phyloP scores from a whole-genome alignment of 352 stramenopile species.

The Phytopythium aichiense region DNA sequence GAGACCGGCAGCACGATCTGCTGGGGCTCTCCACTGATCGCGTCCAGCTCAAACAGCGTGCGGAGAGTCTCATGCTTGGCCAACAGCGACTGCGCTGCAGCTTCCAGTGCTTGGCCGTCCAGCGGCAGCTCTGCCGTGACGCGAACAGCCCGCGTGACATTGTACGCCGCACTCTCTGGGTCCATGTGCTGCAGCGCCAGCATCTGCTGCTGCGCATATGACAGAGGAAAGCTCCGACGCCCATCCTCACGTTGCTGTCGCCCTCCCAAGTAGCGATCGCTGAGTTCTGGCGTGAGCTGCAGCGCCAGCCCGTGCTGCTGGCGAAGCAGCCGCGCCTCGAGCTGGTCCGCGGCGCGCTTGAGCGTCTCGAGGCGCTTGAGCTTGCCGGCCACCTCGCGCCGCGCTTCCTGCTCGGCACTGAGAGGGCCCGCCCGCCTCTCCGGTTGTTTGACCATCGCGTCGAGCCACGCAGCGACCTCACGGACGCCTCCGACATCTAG shows the following conservation, averaged over 20 bases:
- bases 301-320: not conserved
- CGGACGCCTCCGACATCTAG: not conserved
- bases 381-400: not conserved
- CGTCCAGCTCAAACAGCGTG: constrained; percentile 30
- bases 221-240: constrained; percentile 14
- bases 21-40: constrained; percentile 23
- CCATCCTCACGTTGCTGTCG: not conserved
- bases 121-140: constrained; percentile 14
- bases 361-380: constrained; percentile 15
- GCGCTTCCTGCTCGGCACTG: not conserved
- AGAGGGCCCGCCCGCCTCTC: not conserved
- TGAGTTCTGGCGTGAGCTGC: not conserved
- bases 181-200: constrained; percentile 41
- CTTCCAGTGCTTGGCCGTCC: constrained; percentile 15
- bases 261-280: not conserved
- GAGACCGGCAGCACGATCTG: constrained; percentile 25
- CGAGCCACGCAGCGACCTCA: not conserved
- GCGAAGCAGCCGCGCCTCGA: constrained; percentile 1
- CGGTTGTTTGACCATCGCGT: not conserved
- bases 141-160: constrained; percentile 35
- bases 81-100: constrained; percentile 28
- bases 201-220: constrained; percentile 59
- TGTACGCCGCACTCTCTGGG: constrained; percentile 44
- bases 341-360: constrained; percentile 8
- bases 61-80: constrained; percentile 40